Evolutionary conservation across 768 basidiomycete species (phyloP).

Genomic region (Pleurotus pulmonarius): DNA sequence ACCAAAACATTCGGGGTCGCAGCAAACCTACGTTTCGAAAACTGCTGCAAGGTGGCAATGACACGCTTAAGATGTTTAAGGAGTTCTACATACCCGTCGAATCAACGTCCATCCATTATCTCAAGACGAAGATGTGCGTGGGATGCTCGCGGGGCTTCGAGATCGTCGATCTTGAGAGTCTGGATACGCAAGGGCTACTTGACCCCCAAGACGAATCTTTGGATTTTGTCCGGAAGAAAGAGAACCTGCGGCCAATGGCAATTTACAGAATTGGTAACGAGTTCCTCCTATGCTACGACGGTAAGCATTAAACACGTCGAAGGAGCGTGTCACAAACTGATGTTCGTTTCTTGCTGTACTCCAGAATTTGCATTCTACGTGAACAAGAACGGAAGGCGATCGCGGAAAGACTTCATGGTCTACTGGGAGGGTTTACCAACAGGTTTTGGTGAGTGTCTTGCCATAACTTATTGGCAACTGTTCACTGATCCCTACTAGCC

Average conservation of each 20-base stretch:
- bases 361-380: constrained; percentile 99
- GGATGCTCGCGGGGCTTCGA: constrained; percentile 98
- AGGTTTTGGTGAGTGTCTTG: constrained; percentile 76
- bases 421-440: constrained; percentile 95
- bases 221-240: constrained; percentile 89
- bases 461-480: background rate
- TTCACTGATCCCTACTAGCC: constrained; percentile 43
- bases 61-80: constrained; percentile 92
- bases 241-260: constrained; percentile 89
- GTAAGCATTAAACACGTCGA: constrained; percentile 32
- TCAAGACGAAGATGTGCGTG: constrained; percentile 96
- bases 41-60: constrained; percentile 90
- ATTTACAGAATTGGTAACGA: constrained; percentile 97
- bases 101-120: constrained; percentile 93
- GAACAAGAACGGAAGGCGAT: constrained; percentile 92
- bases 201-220: constrained; percentile 90
- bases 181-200: constrained; percentile 94
- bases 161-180: constrained; percentile 94
- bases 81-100: constrained; percentile 99
- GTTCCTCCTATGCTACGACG: constrained; percentile 96
- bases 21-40: constrained; percentile 93
- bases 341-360: background rate
- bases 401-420: constrained; percentile 89
- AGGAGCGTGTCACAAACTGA: too few relatives aligned
- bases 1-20: constrained; percentile 75